Evolutionary conservation across 2,329 filamentous ascomycete genomes (phyloP), one percentile per base, ranked within the genome.

Genomic region (Cadophora sp.): DNA sequence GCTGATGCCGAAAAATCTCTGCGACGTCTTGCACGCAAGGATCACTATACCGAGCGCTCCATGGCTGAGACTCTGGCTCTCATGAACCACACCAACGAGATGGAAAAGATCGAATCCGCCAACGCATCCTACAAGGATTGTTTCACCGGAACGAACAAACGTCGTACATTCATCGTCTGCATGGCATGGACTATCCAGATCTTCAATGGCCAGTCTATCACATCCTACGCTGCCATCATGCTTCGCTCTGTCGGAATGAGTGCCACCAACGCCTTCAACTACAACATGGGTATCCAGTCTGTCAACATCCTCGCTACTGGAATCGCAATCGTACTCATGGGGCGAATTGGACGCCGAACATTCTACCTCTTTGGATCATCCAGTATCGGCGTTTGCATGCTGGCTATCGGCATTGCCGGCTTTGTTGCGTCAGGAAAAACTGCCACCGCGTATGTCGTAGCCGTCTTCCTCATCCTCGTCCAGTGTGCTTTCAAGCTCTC

Each of bases 1-100:
- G 76, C 76, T 1, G 58, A 69, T 13, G 77, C 77, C 2, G 72
- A 70, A 41, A 62, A 63, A 30, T 72, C 70, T 16, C 69, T 78
- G 30, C 60, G 58, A 5, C 74, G 75, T 36, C 66, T 68, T n/a
- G 61, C 61, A 47, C 48, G 33, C 18, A 56, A 64, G 22, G 50
- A 20, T 16, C 27, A 27, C 36, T 56, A 64, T 24, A 64, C 30
- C 7, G 61, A 56, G 2, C 20, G 30, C 1, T 30, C 22, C 4
- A 56, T 64, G 61, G 61, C 48, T 1, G 20, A 56, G 13, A 64
- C 50, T 43, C 14, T 64, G 7, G 61, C 61, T 22, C 39, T 56
- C 11, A 64, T 64, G 50, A 64, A 53, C 16, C 50, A 64, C 43
- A 64, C 50, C 50, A 64, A 56, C 39, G 50, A 64, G 33, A 56